Evolutionary conservation across 2,329 filamentous ascomycete species (phyloP).

Genomic region (Coniella vitis): DNA sequence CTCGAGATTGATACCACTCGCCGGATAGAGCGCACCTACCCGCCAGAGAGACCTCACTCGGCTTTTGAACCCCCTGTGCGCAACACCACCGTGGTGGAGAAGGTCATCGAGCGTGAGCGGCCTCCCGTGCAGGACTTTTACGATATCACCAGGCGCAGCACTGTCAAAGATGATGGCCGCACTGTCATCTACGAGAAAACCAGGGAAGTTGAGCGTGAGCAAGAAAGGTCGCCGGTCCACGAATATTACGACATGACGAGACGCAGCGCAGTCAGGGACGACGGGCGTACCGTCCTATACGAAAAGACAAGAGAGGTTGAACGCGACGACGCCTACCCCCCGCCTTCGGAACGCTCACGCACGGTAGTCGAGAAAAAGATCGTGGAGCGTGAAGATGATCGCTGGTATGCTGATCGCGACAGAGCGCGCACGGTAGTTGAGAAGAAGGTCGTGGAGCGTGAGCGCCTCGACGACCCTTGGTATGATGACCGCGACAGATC

Average conservation of each 20-base stretch:
- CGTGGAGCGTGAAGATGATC: conserved; percentile 10
- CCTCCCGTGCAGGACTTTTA: conserved; percentile 11
- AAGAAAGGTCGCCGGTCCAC: conserved; percentile 18
- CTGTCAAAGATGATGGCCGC: conserved; percentile 20
- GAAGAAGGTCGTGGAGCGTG: conserved; percentile 14
- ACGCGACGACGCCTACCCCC: conserved; percentile 8
- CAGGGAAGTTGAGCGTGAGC: conserved; percentile 22
- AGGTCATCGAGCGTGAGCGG: conserved; percentile 25
- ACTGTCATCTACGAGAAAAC: conserved; percentile 19
- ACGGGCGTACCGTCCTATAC: conserved; percentile 9
- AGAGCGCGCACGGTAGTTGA: conserved; percentile 12
- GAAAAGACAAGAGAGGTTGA: conserved; percentile 9
- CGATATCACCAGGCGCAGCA: conserved; percentile 12
- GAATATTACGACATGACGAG: not conserved
- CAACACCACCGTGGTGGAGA: conserved; percentile 24
- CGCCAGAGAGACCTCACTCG: conserved; percentile 46
- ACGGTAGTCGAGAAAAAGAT: conserved; percentile 12
- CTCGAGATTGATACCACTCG: conserved; percentile 33
- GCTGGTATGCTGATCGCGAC: conserved; percentile 17
- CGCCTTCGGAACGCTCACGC: conserved; percentile 7
- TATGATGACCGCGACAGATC: conserved; percentile 13
- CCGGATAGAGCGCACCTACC: conserved; percentile 34
- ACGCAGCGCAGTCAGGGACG: conserved; percentile 9
- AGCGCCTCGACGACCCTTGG: conserved; percentile 12
- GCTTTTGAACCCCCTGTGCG: conserved; percentile 33